A percentile compares a stretch with the other conserved stretches of the same genome.
phyloP scores from a whole-genome alignment of 2,329 filamentous ascomycete genomes.

The Onygenales sp. region DNA sequence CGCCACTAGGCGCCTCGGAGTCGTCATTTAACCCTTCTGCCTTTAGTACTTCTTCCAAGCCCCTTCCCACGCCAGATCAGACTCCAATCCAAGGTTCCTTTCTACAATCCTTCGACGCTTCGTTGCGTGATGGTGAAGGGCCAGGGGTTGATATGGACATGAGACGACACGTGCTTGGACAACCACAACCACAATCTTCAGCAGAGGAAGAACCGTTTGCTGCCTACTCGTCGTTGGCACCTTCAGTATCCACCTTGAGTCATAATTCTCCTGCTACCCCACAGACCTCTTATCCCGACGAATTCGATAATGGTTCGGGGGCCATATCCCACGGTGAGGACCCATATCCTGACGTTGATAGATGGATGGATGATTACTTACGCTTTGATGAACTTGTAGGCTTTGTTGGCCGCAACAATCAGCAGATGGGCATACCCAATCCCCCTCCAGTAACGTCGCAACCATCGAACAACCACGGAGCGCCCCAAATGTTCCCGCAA shows the following conservation, averaged over 20 bases:
- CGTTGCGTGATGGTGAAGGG: slow-evolving; percentile 31
- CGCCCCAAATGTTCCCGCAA: slow-evolving; percentile 33
- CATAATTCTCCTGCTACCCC: slow-evolving; percentile 54
- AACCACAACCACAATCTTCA: slow-evolving; percentile 29
- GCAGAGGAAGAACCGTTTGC: slow-evolving; percentile 44
- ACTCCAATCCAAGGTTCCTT: slow-evolving; percentile 45
- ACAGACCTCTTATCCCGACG: slow-evolving; percentile 44
- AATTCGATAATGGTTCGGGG: slow-evolving; percentile 41
- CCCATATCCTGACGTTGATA: slow-evolving; percentile 24
- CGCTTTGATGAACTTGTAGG: slow-evolving; percentile 48
- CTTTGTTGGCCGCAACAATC: slow-evolving; percentile 35
- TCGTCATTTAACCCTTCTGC: slow-evolving; percentile 32
- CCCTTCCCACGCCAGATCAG: slow-evolving; percentile 46
- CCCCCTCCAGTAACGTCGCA: slow-evolving; percentile 39
- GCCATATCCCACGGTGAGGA: slow-evolving; percentile 47
- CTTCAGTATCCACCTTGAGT: slow-evolving; percentile 52
- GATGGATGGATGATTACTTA: slow-evolving; percentile 59
- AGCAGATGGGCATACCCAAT: slow-evolving; percentile 37
- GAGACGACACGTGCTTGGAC: slow-evolving; percentile 48
- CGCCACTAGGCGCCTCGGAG: slow-evolving; percentile 33
- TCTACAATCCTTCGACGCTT: slow-evolving; percentile 34
- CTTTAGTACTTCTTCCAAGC: slow-evolving; percentile 39
- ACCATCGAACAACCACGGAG: slow-evolving; percentile 36
- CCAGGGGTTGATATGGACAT: slow-evolving; percentile 49
- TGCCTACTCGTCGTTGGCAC: slow-evolving; percentile 39